Percentiles rank a stretch among this genome's conserved stretches.
Conservation (phyloP, 257 asterid species). For the Eucommia ulmoides region DNA sequence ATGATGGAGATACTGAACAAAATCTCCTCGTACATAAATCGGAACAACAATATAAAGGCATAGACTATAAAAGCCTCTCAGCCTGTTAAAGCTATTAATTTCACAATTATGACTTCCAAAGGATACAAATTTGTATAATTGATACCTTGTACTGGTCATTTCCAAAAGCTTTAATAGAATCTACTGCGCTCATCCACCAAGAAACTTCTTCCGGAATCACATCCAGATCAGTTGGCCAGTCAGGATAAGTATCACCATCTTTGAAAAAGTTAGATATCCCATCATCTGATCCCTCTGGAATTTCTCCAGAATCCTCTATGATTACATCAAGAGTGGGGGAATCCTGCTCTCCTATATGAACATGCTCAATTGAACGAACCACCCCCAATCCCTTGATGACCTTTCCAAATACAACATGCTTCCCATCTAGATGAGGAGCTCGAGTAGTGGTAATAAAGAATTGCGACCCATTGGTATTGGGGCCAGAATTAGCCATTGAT, state of each 20-base stretch:
- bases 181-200: conserved; percentile 86
- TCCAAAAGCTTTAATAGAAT: conserved; percentile 65
- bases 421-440: conserved; percentile 82
- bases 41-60: too few relatives aligned
- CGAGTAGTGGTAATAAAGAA: conserved; percentile 90
- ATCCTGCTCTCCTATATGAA: conserved; percentile 52
- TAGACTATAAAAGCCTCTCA: too few relatives aligned
- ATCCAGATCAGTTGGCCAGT: conserved; percentile 88
- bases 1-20: background rate
- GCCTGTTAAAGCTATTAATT: too few relatives aligned
- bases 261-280: conserved; percentile 64
- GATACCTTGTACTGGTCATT: conserved; percentile 82
- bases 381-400: conserved; percentile 95
- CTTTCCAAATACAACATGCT: conserved; percentile 84
- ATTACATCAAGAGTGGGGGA: conserved; percentile 46
- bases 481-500: conserved; percentile 91
- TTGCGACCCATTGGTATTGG: conserved; percentile 81
- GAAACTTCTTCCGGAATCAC: conserved; percentile 52
- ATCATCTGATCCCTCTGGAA: conserved; percentile 73
- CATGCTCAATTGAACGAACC: conserved; percentile 77
- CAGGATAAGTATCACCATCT: conserved; percentile 83
- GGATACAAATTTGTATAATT: background rate
- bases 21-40: background rate
- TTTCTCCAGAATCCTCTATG: conserved; percentile 72
- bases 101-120: too few relatives aligned